Evolutionary conservation across 352 stramenopile genomes (phyloP).

Genomic region (Pythium angustatum): DNA sequence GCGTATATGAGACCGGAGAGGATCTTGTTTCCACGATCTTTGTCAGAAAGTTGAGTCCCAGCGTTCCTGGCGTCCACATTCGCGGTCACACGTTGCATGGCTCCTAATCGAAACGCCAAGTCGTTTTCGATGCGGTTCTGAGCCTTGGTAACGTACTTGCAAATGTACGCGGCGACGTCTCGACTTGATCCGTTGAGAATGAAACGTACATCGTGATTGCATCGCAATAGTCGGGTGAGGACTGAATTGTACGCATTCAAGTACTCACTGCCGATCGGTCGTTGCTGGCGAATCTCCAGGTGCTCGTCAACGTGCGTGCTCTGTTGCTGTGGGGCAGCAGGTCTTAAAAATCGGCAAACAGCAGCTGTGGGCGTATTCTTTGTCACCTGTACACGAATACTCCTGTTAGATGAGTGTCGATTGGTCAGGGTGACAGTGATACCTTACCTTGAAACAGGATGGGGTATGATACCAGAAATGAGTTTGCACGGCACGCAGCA

Average conservation of each 20-base stretch:
- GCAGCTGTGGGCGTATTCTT: conserved; percentile 2
- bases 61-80: conserved; percentile 1
- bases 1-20: conserved; percentile 11
- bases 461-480: conserved; percentile 9
- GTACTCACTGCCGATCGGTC: conserved; percentile 15
- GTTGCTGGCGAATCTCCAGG: neutral
- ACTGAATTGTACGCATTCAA: conserved; percentile 6
- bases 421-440: neutral
- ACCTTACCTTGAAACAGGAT: conserved; percentile 6
- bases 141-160: conserved; percentile 7
- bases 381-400: neutral
- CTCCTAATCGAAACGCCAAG: conserved; percentile 8
- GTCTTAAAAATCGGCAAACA: neutral
- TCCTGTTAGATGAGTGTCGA: neutral
- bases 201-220: conserved; percentile 16
- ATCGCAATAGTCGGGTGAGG: neutral
- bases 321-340: neutral
- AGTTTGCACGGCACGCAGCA: neutral
- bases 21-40: conserved; percentile 12
- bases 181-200: conserved; percentile 4
- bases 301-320: neutral
- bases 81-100: neutral
- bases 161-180: conserved; percentile 13
- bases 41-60: neutral
- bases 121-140: conserved; percentile 16